Conservation (phyloP, 2,329 filamentous ascomycete species). For the Phoma sp. region DNA sequence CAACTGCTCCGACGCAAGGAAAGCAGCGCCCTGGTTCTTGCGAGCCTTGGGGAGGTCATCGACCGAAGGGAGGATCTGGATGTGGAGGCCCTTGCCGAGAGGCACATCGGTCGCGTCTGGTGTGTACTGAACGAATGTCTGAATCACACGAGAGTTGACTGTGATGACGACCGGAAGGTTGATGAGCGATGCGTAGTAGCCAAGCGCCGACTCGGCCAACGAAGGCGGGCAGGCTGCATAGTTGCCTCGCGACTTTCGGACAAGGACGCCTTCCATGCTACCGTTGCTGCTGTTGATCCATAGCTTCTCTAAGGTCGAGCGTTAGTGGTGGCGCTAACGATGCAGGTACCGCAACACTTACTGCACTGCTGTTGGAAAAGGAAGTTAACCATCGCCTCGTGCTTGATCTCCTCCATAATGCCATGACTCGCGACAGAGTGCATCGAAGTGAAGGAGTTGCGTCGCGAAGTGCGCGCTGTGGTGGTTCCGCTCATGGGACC, state of each 20-base stretch:
- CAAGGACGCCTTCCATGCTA: constrained; percentile 57
- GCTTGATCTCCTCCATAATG: constrained; percentile 70
- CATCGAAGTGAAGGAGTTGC: constrained; percentile 26
- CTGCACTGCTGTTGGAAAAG: constrained; percentile 79
- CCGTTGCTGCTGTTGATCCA: constrained; percentile 72
- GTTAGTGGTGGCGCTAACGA: constrained; percentile 8
- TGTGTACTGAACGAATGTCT: constrained; percentile 76
- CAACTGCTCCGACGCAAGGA: constrained; percentile 72
- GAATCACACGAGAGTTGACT: constrained; percentile 79
- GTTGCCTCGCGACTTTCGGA: constrained; percentile 71
- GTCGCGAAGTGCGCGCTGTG: constrained; percentile 23
- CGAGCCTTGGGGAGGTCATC: constrained; percentile 72
- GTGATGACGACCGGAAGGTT: constrained; percentile 82
- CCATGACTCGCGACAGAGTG: constrained; percentile 16
- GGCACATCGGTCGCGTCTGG: constrained; percentile 77
- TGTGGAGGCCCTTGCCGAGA: constrained; percentile 75
- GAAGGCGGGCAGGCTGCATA: constrained; percentile 77
- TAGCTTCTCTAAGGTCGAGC: constrained; percentile 53
- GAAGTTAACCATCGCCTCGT: constrained; percentile 85
- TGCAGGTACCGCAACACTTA: constrained; percentile 16
- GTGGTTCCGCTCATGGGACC: constrained; percentile 15
- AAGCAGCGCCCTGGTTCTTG: constrained; percentile 80
- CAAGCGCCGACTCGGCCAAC: constrained; percentile 68
- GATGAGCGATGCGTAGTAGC: constrained; percentile 68
- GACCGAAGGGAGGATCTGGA: constrained; percentile 76